Conservation (phyloP, 2,329 filamentous ascomycete species). For the Hansfordia pulvinata region DNA sequence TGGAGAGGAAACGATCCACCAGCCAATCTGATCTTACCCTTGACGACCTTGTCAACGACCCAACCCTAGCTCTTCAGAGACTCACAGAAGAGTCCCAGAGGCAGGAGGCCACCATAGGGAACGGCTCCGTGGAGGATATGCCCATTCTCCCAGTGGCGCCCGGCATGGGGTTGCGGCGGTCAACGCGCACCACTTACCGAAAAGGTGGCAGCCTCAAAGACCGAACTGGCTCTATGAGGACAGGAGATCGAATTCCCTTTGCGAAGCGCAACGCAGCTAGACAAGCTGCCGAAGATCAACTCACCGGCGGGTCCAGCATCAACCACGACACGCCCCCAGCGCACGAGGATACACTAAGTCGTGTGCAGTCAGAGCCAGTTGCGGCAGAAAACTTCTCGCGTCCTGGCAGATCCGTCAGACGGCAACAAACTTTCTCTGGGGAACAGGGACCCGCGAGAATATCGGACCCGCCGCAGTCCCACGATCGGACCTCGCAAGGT, state of each 20-base stretch:
- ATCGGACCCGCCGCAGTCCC: no score
- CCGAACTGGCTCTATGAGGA: slow-evolving; percentile 67
- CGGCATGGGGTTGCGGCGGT: slow-evolving; percentile 71
- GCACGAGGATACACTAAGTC: slow-evolving; percentile 37
- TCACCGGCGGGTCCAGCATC: slow-evolving; percentile 19
- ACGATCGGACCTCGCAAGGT: no score
- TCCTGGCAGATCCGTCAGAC: slow-evolving; percentile 33
- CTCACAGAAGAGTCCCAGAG: slow-evolving; percentile 44
- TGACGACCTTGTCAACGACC: slow-evolving; percentile 73
- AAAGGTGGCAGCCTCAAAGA: slow-evolving; percentile 81
- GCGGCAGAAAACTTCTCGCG: slow-evolving; percentile 48
- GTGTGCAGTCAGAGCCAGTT: slow-evolving; percentile 59
- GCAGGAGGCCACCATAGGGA: slow-evolving; percentile 25
- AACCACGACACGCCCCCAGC: slow-evolving; percentile 31
- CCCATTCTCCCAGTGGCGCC: slow-evolving; percentile 72
- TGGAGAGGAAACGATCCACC: slow-evolving; percentile 45
- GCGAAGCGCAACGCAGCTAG: slow-evolving; percentile 57
- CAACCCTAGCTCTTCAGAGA: slow-evolving; percentile 55
- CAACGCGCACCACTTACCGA: slow-evolving; percentile 83
- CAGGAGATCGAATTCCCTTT: slow-evolving; percentile 61
- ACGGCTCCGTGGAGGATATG: slow-evolving; percentile 50
- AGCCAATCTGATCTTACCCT: slow-evolving; percentile 51
- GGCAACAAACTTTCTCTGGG: slow-evolving; percentile 33
- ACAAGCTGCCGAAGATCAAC: slow-evolving; percentile 43
- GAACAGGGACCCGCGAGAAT: no score